These are phyloP conservation scores for Metschnikowia shivogae DNA, from an alignment of 805 yeast species.

Conservation along the genomic window DNA sequence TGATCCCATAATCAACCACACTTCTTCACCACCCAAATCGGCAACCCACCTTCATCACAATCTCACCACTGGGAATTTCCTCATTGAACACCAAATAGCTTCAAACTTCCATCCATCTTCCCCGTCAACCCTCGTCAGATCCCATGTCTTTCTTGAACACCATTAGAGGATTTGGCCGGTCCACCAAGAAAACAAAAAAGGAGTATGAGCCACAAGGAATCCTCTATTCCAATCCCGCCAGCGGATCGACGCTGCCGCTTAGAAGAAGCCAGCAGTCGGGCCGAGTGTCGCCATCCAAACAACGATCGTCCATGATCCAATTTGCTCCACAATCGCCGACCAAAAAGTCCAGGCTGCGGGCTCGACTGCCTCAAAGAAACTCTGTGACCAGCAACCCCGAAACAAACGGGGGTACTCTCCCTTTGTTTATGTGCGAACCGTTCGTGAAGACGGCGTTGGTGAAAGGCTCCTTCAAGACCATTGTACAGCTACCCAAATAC, in stretches of 20 bases:
- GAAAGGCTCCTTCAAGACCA: slow-evolving; percentile 93
- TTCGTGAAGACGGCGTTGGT: slow-evolving; percentile 91
- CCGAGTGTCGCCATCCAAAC: slow-evolving; percentile 38
- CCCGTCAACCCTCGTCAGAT: not conserved
- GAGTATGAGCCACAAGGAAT: slow-evolving; percentile 22
- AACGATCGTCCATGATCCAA: slow-evolving; percentile 20
- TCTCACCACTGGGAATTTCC: not conserved
- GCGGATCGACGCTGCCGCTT: slow-evolving; percentile 30
- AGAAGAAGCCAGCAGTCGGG: slow-evolving; percentile 37
- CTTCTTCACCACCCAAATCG: not conserved
- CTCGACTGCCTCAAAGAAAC: slow-evolving; percentile 18
- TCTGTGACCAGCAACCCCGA: slow-evolving; percentile 3
- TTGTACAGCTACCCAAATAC: slow-evolving; percentile 90
- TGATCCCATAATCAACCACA: not conserved
- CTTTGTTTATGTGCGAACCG: slow-evolving; percentile 85
- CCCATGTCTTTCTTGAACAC: slow-evolving; percentile 45
- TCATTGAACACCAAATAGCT: too few species aligned
- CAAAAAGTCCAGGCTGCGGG: slow-evolving; percentile 11
- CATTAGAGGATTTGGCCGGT: slow-evolving; percentile 45
- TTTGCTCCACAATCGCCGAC: slow-evolving; percentile 25
- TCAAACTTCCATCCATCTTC: not conserved
- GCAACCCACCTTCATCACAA: not conserved
- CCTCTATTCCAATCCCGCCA: slow-evolving; percentile 30
- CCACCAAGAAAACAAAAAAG: slow-evolving; percentile 43
- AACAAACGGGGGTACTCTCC: slow-evolving; percentile 28